Percentiles rank a stretch among this genome's conserved stretches.
Conservation (phyloP, 305 asterid genomes). For the Fraxinus albicans region DNA sequence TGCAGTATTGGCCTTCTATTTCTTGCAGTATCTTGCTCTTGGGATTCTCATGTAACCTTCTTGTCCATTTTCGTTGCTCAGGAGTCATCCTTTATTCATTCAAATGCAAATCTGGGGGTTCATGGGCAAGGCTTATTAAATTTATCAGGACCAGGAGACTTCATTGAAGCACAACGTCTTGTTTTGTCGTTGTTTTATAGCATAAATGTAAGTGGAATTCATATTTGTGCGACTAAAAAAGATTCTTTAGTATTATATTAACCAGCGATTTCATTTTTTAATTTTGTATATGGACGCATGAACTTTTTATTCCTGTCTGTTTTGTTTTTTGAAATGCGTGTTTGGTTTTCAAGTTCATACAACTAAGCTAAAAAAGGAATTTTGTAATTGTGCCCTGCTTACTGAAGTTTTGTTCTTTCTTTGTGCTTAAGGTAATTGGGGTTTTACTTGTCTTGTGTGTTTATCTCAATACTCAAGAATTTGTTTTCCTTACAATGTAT, state of each 20-base stretch:
- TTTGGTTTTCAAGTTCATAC: not conserved
- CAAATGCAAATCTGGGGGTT: slow-evolving; percentile 95
- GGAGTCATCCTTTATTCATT: slow-evolving; percentile 88
- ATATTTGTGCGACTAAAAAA: not conserved
- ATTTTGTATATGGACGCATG: not conserved
- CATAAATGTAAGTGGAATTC: slow-evolving; percentile 64
- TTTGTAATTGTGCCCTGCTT: not conserved
- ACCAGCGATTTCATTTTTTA: not conserved
- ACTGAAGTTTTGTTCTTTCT: not conserved
- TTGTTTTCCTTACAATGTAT: not conserved
- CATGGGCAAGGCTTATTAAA: slow-evolving; percentile 94
- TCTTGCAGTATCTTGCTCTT: slow-evolving; percentile 17
- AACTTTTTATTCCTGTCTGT: not conserved
- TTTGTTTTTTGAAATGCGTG: not conserved
- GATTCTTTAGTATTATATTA: not conserved
- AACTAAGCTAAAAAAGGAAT: not conserved
- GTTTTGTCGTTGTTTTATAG: slow-evolving; percentile 91
- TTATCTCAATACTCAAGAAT: not conserved
- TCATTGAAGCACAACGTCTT: slow-evolving; percentile 91
- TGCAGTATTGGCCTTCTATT: slow-evolving; percentile 32
- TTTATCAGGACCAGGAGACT: slow-evolving; percentile 94
- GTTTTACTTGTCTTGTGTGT: not conserved
- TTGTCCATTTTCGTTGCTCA: slow-evolving; percentile 34
- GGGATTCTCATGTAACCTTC: slow-evolving; percentile 19
- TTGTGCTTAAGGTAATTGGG: not conserved